Conservation (phyloP, 1,139 yeast species). For the Suhomyces kunorum region DNA sequence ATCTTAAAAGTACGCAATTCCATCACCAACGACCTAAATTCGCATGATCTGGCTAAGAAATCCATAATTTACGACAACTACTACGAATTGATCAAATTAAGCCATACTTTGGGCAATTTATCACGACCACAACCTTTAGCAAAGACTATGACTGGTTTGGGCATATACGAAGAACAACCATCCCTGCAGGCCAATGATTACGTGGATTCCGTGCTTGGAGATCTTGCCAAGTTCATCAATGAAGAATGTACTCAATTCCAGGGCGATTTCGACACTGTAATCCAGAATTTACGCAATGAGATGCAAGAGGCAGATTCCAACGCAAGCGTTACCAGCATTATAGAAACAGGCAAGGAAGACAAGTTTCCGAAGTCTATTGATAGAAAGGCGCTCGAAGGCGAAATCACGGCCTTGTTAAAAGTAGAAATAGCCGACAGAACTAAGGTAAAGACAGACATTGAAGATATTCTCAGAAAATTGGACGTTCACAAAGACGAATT, state of each 20-base stretch:
- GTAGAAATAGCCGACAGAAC: conserved; percentile 5
- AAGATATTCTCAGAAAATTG: conserved; percentile 18
- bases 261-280: conserved; percentile 32
- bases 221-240: conserved; percentile 30
- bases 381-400: conserved; percentile 19
- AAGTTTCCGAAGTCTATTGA: conserved; percentile 19
- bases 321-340: conserved; percentile 28
- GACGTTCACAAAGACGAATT: conserved; percentile 26
- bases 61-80: conserved; percentile 51
- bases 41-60: conserved; percentile 46
- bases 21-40: conserved; percentile 33
- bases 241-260: conserved; percentile 25
- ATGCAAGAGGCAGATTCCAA: conserved; percentile 20
- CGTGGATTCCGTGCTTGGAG: conserved; percentile 30
- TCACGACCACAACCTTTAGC: conserved; percentile 22
- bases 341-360: conserved; percentile 6
- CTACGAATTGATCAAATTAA: conserved; percentile 46
- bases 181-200: conserved; percentile 13
- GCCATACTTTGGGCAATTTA: conserved; percentile 36
- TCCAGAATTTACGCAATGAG: conserved; percentile 22
- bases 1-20: conserved; percentile 39
- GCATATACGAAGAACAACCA: conserved; percentile 11
- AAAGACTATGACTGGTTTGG: conserved; percentile 11
- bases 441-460: conserved; percentile 17
- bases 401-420: conserved; percentile 22